Base-by-base conservation (phyloP, 257 asterid genomes). In the Misopates orontium region DNA sequence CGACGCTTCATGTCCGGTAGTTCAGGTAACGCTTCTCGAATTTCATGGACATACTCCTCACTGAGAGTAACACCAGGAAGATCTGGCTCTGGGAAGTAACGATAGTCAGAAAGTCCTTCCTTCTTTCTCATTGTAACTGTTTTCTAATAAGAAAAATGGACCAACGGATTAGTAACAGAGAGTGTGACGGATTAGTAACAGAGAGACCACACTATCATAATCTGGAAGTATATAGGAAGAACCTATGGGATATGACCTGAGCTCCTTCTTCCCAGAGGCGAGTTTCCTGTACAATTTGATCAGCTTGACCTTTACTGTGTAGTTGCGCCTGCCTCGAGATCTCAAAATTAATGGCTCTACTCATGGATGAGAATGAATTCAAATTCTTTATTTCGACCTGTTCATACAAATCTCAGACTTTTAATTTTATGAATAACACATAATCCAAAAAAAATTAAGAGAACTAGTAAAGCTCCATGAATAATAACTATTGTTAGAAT, bases 71-170 rank as follows among this genome's bases (percentile, higher is more conserved):
- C 96, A 50, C 87, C 95, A 8, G 96, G 99, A 80, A 94, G 96
- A 84, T 94, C 99, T 17, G 97, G 99, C 82, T 94, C 99, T 2
- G 99, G 99, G 78, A 94, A 94, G 79, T 94, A 94, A 39, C 97
- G 92, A 73, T 94, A 93, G 73, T 93, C 99, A 50, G 99, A 44
- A 69, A 93, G 99, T 62, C 99, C 99, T 84, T 93, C 99, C 81
- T 93, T 93, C 75, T 93, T 90, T 71, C 99, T 85, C 97, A 90
- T 93, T 48, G 97, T 83, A 75, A 88, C 88, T 42, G 99, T 93
- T 90, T 78, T 93, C 99, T 93, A 78, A 60, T 73, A 75, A 57
- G 41, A 56, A 75, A 25, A 67, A 75, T 17, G 73, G 62, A 71
- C 23, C 56, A n/a, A 64, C 63, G 47, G n/a, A n/a, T n/a, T n/a